Percentiles rank a stretch among this genome's conserved stretches.
phyloP scores from a whole-genome alignment of 176 grass and related monocot genomes.

The Ensete ventricosum region DNA sequence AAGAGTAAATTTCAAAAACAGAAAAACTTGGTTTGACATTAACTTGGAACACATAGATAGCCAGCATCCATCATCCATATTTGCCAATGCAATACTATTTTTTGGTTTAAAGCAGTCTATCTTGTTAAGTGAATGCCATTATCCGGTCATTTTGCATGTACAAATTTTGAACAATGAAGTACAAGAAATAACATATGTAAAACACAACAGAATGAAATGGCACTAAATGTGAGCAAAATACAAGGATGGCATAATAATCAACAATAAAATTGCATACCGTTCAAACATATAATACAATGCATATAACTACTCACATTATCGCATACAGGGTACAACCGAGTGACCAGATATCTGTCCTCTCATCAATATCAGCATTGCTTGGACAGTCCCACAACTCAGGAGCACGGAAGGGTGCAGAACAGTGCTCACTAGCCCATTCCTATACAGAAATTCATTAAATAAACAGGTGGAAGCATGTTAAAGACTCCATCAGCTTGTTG shows the following conservation, averaged over 20 bases:
- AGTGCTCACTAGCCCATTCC: slow-evolving; percentile 94
- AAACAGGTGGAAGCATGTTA: neutral
- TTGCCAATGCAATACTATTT: too few relatives aligned
- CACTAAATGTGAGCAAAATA: slow-evolving; percentile 2
- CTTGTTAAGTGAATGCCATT: too few relatives aligned
- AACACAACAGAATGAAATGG: neutral
- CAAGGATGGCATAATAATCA: slow-evolving; percentile 5
- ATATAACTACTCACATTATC: slow-evolving; percentile 62
- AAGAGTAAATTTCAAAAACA: too few relatives aligned
- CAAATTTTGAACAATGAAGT: neutral
- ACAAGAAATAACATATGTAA: neutral
- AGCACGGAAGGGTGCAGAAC: slow-evolving; percentile 85
- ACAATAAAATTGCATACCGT: neutral
- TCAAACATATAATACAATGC: neutral
- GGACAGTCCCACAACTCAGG: slow-evolving; percentile 96
- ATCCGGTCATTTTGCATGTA: too few relatives aligned
- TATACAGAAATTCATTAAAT: slow-evolving; percentile 26
- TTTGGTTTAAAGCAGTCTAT: too few relatives aligned
- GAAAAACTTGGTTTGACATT: too few relatives aligned
- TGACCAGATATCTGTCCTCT: slow-evolving; percentile 95
- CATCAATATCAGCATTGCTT: slow-evolving; percentile 75
- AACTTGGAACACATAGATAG: too few relatives aligned
- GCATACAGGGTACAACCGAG: slow-evolving; percentile 88
- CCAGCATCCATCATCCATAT: too few relatives aligned
- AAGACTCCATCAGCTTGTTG: neutral